phyloP scores from a whole-genome alignment of 768 basidiomycete species.

The Tephrocybe sp. region DNA sequence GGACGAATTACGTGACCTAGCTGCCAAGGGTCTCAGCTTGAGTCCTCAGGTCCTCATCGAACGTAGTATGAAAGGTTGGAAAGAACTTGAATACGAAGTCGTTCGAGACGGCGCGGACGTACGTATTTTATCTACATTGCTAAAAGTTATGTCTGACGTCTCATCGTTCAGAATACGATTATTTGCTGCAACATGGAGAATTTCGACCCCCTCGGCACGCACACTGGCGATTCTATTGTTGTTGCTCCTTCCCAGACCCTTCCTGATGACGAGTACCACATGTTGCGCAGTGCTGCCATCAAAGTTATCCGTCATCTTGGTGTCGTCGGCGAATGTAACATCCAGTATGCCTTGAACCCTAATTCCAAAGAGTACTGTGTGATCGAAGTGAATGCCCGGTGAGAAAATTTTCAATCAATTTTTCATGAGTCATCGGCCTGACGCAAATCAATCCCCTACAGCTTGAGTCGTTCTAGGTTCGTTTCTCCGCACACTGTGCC shows the following conservation, averaged over 20 bases:
- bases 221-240: slow-evolving; percentile 99
- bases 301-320: slow-evolving; percentile 92
- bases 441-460: slow-evolving; percentile 22
- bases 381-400: slow-evolving; percentile 97
- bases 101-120: slow-evolving; percentile 98
- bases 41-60: slow-evolving; percentile 97
- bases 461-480: slow-evolving; percentile 79
- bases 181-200: slow-evolving; percentile 99
- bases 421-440: background rate
- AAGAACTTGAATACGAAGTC: slow-evolving; percentile 99
- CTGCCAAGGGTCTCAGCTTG: slow-evolving; percentile 87
- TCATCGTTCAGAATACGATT: slow-evolving; percentile 96
- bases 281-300: slow-evolving; percentile 96
- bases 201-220: slow-evolving; percentile 98
- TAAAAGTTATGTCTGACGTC: no score
- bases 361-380: slow-evolving; percentile 93
- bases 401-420: slow-evolving; percentile 24
- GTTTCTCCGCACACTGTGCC: slow-evolving; percentile 10
- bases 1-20: slow-evolving; percentile 91
- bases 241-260: slow-evolving; percentile 98
- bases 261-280: slow-evolving; percentile 98
- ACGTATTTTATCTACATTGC: slow-evolving; percentile 32
- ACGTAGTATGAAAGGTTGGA: slow-evolving; percentile 99
- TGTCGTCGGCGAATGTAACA: slow-evolving; percentile 94
- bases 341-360: slow-evolving; percentile 98